Evolutionary conservation across 495 filamentous ascomycete species (phyloP).

Genomic region (Penicillium angulare): DNA sequence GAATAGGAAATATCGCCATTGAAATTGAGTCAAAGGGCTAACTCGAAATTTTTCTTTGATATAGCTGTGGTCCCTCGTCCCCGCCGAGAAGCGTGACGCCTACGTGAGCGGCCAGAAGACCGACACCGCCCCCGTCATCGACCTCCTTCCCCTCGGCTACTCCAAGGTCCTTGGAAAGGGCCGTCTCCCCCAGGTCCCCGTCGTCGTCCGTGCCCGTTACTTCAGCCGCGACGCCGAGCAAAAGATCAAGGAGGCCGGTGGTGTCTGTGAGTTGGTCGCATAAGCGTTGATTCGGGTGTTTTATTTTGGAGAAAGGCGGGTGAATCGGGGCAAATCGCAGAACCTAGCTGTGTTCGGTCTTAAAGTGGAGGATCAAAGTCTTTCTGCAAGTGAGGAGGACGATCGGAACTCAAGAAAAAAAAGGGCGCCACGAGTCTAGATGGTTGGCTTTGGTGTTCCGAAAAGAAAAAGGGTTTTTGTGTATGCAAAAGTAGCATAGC

Average conservation of each 20-base stretch:
- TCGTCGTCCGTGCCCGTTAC: slow-evolving; percentile 86
- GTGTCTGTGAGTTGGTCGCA: slow-evolving; percentile 87
- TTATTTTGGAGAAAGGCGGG: slow-evolving; percentile 29
- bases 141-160: slow-evolving; percentile 89
- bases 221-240: slow-evolving; percentile 85
- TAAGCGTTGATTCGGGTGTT: slow-evolving; percentile 51
- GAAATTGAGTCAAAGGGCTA: slow-evolving; percentile 7
- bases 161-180: slow-evolving; percentile 94
- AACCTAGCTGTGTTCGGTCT: slow-evolving; percentile 34
- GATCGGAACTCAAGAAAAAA: slow-evolving; percentile 31
- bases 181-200: slow-evolving; percentile 76
- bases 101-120: slow-evolving; percentile 70
- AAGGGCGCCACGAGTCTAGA: slow-evolving; percentile 21
- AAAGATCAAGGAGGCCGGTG: slow-evolving; percentile 94
- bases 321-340: slow-evolving; percentile 36
- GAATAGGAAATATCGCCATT: too few relatives aligned
- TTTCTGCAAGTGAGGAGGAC: slow-evolving; percentile 25
- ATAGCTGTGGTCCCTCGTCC: slow-evolving; percentile 81
- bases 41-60: slow-evolving; percentile 14
- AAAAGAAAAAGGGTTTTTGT: slow-evolving; percentile 44
- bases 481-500: slow-evolving; percentile 44
- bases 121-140: slow-evolving; percentile 86
- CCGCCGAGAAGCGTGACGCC: slow-evolving; percentile 76
- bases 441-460: slow-evolving; percentile 21
- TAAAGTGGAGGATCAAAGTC: slow-evolving; percentile 29